Evolutionary conservation across 2,329 filamentous ascomycete species (phyloP).

Genomic region (Nothopassalora personata): DNA sequence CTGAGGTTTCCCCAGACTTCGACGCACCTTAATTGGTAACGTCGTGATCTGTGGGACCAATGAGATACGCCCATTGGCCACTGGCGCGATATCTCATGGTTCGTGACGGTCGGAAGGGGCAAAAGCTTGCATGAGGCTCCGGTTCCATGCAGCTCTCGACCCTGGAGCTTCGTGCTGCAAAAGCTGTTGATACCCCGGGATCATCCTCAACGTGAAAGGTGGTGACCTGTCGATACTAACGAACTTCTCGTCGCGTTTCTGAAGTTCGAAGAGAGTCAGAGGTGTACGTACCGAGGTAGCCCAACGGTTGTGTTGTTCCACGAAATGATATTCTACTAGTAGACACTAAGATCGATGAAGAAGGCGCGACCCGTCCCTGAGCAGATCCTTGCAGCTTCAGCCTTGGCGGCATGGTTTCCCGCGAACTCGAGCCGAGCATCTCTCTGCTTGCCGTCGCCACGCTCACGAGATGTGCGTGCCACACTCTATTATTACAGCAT

Average conservation of each 20-base stretch:
- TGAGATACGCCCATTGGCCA: not conserved
- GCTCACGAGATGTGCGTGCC: not conserved
- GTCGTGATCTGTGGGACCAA: not conserved
- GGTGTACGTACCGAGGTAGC: not conserved
- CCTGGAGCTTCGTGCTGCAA: not conserved
- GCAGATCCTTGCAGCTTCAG: not conserved
- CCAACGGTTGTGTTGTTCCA: not conserved
- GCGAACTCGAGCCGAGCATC: not conserved
- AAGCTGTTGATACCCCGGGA: not conserved
- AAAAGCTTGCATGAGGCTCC: not conserved
- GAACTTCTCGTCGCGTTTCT: not conserved
- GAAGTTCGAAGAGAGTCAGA: not conserved
- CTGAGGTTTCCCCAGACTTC: not conserved
- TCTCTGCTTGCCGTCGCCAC: not conserved
- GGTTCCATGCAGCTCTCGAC: not conserved
- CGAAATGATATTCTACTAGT: conserved; percentile 1
- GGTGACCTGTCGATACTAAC: not conserved
- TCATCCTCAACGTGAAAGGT: not conserved
- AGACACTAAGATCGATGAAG: conserved; percentile 1
- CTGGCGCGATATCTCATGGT: not conserved
- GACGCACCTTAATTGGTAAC: not conserved
- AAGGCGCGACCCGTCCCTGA: not conserved
- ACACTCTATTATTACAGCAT: not conserved
- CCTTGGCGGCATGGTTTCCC: not conserved
- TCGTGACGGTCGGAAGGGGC: not conserved